Percentiles rank a stretch among this genome's conserved stretches.
Conservation (phyloP, 2,329 filamentous ascomycete genomes). For the Hymenoscyphus fructigenus region DNA sequence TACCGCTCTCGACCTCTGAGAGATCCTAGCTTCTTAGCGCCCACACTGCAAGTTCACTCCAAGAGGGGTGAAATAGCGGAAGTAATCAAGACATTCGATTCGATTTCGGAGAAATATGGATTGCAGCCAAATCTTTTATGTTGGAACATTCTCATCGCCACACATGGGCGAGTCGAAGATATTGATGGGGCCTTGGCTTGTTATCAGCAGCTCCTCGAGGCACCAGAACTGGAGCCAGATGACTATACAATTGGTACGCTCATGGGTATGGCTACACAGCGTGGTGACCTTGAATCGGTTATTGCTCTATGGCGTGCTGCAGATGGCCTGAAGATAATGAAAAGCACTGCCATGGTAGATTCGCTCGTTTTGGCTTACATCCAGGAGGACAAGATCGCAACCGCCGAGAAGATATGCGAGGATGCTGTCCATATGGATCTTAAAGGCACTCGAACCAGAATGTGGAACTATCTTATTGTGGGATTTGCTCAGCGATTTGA, state of each 20-base stretch:
- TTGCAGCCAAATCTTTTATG: constrained; percentile 56
- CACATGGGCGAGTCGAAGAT: constrained; percentile 65
- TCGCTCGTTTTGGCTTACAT: constrained; percentile 68
- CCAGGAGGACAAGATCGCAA: constrained; percentile 50
- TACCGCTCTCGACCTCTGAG: constrained; percentile 6
- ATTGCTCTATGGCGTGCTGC: constrained; percentile 65
- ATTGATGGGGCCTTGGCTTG: constrained; percentile 62
- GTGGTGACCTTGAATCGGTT: constrained; percentile 72
- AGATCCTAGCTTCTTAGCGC: constrained; percentile 41
- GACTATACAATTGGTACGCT: constrained; percentile 67
- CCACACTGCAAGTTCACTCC: constrained; percentile 70
- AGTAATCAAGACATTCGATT: constrained; percentile 60
- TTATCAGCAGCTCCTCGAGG: constrained; percentile 59
- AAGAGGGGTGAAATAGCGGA: constrained; percentile 62
- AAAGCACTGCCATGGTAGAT: constrained; percentile 59
- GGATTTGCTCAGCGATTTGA: constrained; percentile 66
- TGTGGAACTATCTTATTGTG: constrained; percentile 78
- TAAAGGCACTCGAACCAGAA: constrained; percentile 54
- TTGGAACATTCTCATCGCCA: constrained; percentile 78
- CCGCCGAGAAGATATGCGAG: constrained; percentile 60
- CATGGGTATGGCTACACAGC: constrained; percentile 67
- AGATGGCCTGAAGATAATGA: constrained; percentile 49
- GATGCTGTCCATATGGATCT: constrained; percentile 53
- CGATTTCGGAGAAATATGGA: constrained; percentile 56
- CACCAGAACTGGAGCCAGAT: constrained; percentile 52